Evolutionary conservation across 768 basidiomycete species (phyloP).

Genomic region (Stropharia rugosoannulata): DNA sequence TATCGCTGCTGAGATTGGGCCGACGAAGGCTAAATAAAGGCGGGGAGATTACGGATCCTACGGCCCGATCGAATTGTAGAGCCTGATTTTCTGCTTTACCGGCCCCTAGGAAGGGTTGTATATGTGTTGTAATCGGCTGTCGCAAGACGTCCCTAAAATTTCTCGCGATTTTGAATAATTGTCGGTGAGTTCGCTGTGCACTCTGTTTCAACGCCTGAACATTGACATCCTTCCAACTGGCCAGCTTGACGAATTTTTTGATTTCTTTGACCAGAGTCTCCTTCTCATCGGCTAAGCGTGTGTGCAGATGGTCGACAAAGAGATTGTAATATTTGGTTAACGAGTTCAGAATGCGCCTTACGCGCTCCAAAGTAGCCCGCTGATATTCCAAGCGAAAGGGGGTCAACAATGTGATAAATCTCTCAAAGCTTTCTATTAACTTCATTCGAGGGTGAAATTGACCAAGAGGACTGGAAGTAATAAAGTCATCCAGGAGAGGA

Average conservation of each 20-base stretch:
- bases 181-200: constrained; percentile 86
- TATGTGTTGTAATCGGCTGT: constrained; percentile 54
- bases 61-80: background rate
- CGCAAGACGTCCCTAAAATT: constrained; percentile 92
- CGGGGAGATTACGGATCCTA: too few species aligned
- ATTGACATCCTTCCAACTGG: constrained; percentile 98
- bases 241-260: constrained; percentile 84
- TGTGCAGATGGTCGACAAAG: constrained; percentile 47
- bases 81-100: constrained; percentile 34
- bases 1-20: background rate
- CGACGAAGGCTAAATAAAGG: background rate
- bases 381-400: constrained; percentile 27
- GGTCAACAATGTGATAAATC: constrained; percentile 41
- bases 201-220: constrained; percentile 91
- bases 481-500: constrained; percentile 78
- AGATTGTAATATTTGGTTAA: constrained; percentile 65
- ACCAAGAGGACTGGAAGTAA: constrained; percentile 76
- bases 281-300: constrained; percentile 56
- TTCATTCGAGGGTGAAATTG: constrained; percentile 71
- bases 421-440: constrained; percentile 68
- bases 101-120: constrained; percentile 33
- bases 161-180: constrained; percentile 85
- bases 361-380: constrained; percentile 39
- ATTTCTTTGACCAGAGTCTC: constrained; percentile 75
- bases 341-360: constrained; percentile 58